Conservation (phyloP, 805 yeast genomes). For the Ogataea paradorogensis region DNA sequence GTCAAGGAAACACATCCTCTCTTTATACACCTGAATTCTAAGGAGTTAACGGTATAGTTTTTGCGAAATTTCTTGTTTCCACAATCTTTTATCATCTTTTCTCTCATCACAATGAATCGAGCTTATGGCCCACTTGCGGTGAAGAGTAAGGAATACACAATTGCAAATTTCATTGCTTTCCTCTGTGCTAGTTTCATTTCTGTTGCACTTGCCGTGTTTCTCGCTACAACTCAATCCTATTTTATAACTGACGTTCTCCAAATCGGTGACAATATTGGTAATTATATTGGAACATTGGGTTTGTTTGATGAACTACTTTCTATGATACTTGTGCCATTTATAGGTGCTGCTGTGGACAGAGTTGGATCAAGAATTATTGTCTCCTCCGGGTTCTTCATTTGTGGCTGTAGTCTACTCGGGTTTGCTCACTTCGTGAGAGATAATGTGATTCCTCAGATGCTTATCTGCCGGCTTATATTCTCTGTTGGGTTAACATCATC, state of each 20-base stretch:
- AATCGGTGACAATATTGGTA: conserved; percentile 35
- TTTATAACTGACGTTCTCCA: conserved; percentile 34
- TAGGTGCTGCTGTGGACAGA: conserved; percentile 63
- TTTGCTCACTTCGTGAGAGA: conserved; percentile 44
- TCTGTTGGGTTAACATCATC: conserved; percentile 56
- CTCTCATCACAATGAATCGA: too few relatives aligned
- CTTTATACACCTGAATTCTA: too few relatives aligned
- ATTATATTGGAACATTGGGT: conserved; percentile 47
- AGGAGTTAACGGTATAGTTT: too few relatives aligned
- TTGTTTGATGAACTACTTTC: conserved; percentile 59
- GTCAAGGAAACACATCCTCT: too few relatives aligned
- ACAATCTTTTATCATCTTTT: too few relatives aligned
- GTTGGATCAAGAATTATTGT: conserved; percentile 58
- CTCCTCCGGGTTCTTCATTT: conserved; percentile 43
- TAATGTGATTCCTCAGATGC: conserved; percentile 46
- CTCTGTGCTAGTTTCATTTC: conserved; percentile 21
- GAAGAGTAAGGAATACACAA: conserved; percentile 22
- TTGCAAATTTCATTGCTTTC: conserved; percentile 27
- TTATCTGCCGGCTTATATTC: conserved; percentile 52
- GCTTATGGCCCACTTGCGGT: conserved; percentile 1
- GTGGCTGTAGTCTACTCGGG: conserved; percentile 46
- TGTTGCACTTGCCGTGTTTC: conserved; percentile 30
- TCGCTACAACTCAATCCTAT: conserved; percentile 31
- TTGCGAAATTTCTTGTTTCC: too few relatives aligned
- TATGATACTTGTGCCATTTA: conserved; percentile 52